These are phyloP conservation scores for Saccharomyces jurei DNA, from an alignment of 805 yeast species.

Conservation along the genomic window DNA sequence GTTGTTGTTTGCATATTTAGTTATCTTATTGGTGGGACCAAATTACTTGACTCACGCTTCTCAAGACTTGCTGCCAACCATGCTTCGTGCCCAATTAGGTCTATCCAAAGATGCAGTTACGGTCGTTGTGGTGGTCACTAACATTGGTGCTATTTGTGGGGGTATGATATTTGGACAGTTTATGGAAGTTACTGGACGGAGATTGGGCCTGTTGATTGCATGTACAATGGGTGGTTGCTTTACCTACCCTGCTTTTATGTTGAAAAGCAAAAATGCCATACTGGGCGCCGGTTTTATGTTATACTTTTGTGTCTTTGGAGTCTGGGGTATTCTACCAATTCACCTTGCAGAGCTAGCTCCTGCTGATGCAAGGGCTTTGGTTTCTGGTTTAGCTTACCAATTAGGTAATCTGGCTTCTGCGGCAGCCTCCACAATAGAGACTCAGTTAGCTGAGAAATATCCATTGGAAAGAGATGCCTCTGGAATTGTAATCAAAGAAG, in stretches of 20 bases:
- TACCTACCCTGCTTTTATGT: conserved; percentile 50
- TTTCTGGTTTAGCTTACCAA: conserved; percentile 58
- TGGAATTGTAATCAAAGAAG: conserved; percentile 27
- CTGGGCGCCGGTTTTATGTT: conserved; percentile 57
- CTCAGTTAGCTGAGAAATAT: conserved; percentile 54
- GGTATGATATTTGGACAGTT: conserved; percentile 53
- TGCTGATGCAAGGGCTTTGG: conserved; percentile 53
- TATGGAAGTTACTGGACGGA: conserved; percentile 52
- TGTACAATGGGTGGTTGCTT: conserved; percentile 51
- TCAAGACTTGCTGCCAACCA: conserved; percentile 65
- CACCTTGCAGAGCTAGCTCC: conserved; percentile 60
- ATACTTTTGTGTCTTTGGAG: conserved; percentile 62
- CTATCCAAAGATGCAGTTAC: conserved; percentile 42
- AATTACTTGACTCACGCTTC: conserved; percentile 70
- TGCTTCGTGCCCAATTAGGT: conserved; percentile 45
- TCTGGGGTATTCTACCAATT: conserved; percentile 66
- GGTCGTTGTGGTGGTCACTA: conserved; percentile 54
- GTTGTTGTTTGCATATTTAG: conserved; percentile 50
- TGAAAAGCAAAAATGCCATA: conserved; percentile 33
- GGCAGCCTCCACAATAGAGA: conserved; percentile 59
- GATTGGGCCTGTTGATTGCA: conserved; percentile 46
- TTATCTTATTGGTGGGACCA: conserved; percentile 59
- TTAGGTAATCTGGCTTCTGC: conserved; percentile 64
- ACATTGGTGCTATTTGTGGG: conserved; percentile 60
- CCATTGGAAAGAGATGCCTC: conserved; percentile 36